phyloP scores from a whole-genome alignment of 306 rosid species.

The Elaeagnus macrophylla region DNA sequence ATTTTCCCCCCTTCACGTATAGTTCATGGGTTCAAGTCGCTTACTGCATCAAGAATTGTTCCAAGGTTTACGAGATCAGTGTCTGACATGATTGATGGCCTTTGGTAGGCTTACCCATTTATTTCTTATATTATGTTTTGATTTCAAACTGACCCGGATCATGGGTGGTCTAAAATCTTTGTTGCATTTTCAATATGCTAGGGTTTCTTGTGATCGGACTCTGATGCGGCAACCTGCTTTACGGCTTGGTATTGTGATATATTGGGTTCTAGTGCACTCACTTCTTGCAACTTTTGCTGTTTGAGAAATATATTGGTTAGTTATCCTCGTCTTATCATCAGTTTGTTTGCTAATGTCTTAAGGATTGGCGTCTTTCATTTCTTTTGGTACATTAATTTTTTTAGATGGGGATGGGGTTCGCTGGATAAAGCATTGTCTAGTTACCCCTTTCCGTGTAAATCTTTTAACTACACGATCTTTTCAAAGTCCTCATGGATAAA shows the following conservation, averaged over 20 bases:
- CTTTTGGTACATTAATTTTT: too few relatives aligned
- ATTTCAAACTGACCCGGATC: constrained; percentile 2
- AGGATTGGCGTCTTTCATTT: too few relatives aligned
- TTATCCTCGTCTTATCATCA: constrained; percentile 10
- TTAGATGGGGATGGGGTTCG: too few relatives aligned
- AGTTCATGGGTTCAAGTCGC: constrained; percentile 98
- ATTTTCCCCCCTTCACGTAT: constrained; percentile 15
- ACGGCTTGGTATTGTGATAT: constrained; percentile 75
- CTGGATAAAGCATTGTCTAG: too few relatives aligned
- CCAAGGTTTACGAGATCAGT: constrained; percentile 84
- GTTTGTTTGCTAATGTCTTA: not conserved
- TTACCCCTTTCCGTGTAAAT: too few relatives aligned
- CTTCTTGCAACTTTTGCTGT: constrained; percentile 73
- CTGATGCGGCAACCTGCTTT: constrained; percentile 82
- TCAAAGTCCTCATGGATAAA: too few relatives aligned
- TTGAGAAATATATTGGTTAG: constrained; percentile 37
- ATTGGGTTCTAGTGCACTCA: constrained; percentile 82
- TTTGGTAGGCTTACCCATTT: constrained; percentile 51
- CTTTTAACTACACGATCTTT: too few relatives aligned
- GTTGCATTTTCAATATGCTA: constrained; percentile 22
- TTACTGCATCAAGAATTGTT: constrained; percentile 69
- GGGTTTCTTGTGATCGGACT: constrained; percentile 96
- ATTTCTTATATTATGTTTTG: constrained; percentile 10
- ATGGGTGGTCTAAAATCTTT: constrained; percentile 15
- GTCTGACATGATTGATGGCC: constrained; percentile 86